phyloP scores from a whole-genome alignment of 176 grass and related monocot species.

The Stipa capillata region DNA sequence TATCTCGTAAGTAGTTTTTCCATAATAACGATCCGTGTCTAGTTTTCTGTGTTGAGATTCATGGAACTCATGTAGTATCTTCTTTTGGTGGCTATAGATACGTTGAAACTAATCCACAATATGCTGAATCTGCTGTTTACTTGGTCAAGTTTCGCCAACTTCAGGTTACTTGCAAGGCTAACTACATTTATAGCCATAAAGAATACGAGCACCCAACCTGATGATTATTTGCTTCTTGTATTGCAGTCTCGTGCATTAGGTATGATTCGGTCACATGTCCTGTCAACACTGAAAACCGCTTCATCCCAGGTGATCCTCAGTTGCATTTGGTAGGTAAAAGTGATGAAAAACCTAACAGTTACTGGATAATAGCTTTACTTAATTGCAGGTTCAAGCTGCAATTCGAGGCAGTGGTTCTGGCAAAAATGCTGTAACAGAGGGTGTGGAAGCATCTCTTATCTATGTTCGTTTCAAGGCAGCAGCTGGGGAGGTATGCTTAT shows the following conservation, averaged over 20 bases:
- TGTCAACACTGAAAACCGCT: conserved; percentile 91
- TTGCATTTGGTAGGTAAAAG: conserved; percentile 27
- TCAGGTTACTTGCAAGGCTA: conserved; percentile 36
- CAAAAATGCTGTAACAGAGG: conserved; percentile 69
- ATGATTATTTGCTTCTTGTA: conserved; percentile 23
- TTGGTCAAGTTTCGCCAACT: conserved; percentile 96
- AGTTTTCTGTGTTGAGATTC: conserved; percentile 1
- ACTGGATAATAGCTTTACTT: conserved; percentile 4
- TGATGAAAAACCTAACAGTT: background rate
- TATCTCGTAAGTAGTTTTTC: conserved; percentile 67
- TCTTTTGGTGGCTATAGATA: conserved; percentile 54
- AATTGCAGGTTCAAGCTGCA: conserved; percentile 76
- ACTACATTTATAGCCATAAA: conserved; percentile 8
- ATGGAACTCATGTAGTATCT: background rate
- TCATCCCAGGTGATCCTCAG: conserved; percentile 66
- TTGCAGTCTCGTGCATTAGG: conserved; percentile 85
- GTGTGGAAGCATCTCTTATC: conserved; percentile 92
- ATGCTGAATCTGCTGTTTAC: conserved; percentile 97
- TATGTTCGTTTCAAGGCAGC: conserved; percentile 99
- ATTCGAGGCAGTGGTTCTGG: conserved; percentile 66
- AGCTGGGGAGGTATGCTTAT: conserved; percentile 73
- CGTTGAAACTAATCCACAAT: conserved; percentile 92
- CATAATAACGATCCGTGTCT: conserved; percentile 3
- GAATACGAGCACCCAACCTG: background rate
- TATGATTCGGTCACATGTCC: conserved; percentile 90